A percentile compares a stretch with the other conserved stretches of the same genome.
Conservation (phyloP, 2,329 filamentous ascomycete genomes). For the Aquanectria penicillioides region DNA sequence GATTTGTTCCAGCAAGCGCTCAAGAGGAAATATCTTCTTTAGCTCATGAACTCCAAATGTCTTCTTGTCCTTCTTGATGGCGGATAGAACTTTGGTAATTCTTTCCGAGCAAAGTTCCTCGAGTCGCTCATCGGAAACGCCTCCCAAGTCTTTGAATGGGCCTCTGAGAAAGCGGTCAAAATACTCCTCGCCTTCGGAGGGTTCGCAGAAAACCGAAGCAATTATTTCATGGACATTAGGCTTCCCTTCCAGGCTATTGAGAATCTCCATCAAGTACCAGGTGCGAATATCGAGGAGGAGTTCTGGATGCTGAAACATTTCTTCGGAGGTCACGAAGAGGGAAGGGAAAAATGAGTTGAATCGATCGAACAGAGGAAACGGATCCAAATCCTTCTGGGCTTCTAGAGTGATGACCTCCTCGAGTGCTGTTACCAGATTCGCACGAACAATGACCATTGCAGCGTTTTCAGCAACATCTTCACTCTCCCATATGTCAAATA, state of each 20-base stretch:
- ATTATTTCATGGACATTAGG: conserved; percentile 33
- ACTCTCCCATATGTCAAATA: neutral
- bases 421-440: conserved; percentile 50
- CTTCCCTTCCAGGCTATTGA: conserved; percentile 27
- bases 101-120: conserved; percentile 38
- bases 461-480: conserved; percentile 4
- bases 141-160: conserved; percentile 41
- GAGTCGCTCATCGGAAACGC: conserved; percentile 12
- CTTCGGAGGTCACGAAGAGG: conserved; percentile 38
- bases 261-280: conserved; percentile 43
- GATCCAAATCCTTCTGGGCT: conserved; percentile 15
- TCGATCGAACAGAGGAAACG: conserved; percentile 42
- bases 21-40: conserved; percentile 27
- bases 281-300: conserved; percentile 52
- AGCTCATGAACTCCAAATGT: conserved; percentile 25
- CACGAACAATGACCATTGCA: conserved; percentile 38
- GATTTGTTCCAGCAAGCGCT: conserved; percentile 30
- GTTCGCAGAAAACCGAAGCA: conserved; percentile 45
- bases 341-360: conserved; percentile 45
- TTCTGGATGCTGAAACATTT: conserved; percentile 26
- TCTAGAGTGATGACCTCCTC: conserved; percentile 38
- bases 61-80: conserved; percentile 21
- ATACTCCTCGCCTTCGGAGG: conserved; percentile 5
- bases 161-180: conserved; percentile 31
- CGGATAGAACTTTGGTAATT: conserved; percentile 28